Conservation (phyloP, 2,329 filamentous ascomycete genomes). For the Phyllosticta capitalensis region DNA sequence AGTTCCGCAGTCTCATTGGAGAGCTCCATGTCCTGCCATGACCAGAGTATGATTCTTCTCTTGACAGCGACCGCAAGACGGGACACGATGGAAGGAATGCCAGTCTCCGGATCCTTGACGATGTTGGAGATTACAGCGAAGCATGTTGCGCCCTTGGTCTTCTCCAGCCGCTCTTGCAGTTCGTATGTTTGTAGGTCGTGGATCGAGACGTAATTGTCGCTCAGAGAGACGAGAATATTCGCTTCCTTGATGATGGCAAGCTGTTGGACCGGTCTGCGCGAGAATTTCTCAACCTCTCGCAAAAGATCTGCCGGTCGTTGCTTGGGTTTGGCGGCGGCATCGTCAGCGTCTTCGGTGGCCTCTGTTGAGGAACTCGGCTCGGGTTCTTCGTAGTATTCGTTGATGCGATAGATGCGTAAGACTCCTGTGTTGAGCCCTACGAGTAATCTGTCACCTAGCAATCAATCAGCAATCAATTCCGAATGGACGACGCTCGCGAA, state of each 20-base stretch:
- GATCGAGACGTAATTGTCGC: constrained; percentile 79
- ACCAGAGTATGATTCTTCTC: constrained; percentile 80
- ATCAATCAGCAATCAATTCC: constrained; percentile 10
- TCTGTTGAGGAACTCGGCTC: constrained; percentile 30
- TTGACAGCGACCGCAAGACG: constrained; percentile 88
- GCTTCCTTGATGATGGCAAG: constrained; percentile 93
- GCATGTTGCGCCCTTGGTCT: constrained; percentile 77
- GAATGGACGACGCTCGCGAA: constrained; percentile 10
- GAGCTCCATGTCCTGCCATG: constrained; percentile 92
- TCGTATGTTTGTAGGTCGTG: constrained; percentile 82
- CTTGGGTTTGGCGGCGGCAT: constrained; percentile 34
- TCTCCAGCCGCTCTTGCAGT: constrained; percentile 66
- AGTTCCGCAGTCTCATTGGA: constrained; percentile 65
- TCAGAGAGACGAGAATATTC: constrained; percentile 80
- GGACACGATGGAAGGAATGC: constrained; percentile 87
- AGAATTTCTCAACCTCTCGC: constrained; percentile 91
- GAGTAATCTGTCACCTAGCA: constrained; percentile 71
- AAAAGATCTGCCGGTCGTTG: constrained; percentile 63
- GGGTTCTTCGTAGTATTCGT: constrained; percentile 47
- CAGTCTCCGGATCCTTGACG: constrained; percentile 75
- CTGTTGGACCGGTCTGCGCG: constrained; percentile 80
- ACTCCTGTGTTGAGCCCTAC: constrained; percentile 85
- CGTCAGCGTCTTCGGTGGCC: constrained; percentile 20
- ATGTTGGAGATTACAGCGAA: constrained; percentile 96
- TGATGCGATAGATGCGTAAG: constrained; percentile 84